Evolutionary conservation across 345 rosid genomes (phyloP), one percentile per base, ranked within the genome.

Genomic region (Kernera saxatilis): DNA sequence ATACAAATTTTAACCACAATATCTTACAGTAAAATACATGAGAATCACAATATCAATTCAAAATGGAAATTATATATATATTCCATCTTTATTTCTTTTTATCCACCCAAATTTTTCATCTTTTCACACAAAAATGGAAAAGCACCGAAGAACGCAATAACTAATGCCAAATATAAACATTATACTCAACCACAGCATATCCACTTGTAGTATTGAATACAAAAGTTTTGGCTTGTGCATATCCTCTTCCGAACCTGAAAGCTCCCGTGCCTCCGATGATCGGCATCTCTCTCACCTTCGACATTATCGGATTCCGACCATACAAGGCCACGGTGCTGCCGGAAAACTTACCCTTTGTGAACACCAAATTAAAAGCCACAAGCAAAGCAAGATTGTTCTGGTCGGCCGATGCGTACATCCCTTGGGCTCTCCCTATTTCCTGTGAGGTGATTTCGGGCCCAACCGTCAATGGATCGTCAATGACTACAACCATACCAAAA

Each of bases 381-480:
- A 80, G 44, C 5, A 86, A 45, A 14, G 78, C 74, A 3, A 73
- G 0, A 10, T 58, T 85, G 6, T 52, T 18, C 30, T 56, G 85
- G 22, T 81, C 74, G 0, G 88, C 82, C 0, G 54, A 56, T n/a
- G 84, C 75, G 13, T 84, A 86, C 18, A 84, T 58, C 46, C 91
- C 87, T 36, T 84, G 84, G 2, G 91, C 91, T 14, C 75, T 81
- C 33, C 91, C 91, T 10, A 87, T 78, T 17, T 74, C 21, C 36
- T 72, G 69, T 15, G 89, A 87, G 77, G 68, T 72, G 44, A 26
- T 29, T 3, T 83, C 77, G 0, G 87, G 83, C 7, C 73, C 77
- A 44, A 55, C 54, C 0, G 91, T 87, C 55, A 87, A 69, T 0
- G 78, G 79, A 43, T 87, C 84, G 57, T 87, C 91, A 19, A 75